A percentile compares a stretch with the other conserved stretches of the same genome.
phyloP scores from a whole-genome alignment of 176 grass and related monocot species.

The Lolium multiflorum region DNA sequence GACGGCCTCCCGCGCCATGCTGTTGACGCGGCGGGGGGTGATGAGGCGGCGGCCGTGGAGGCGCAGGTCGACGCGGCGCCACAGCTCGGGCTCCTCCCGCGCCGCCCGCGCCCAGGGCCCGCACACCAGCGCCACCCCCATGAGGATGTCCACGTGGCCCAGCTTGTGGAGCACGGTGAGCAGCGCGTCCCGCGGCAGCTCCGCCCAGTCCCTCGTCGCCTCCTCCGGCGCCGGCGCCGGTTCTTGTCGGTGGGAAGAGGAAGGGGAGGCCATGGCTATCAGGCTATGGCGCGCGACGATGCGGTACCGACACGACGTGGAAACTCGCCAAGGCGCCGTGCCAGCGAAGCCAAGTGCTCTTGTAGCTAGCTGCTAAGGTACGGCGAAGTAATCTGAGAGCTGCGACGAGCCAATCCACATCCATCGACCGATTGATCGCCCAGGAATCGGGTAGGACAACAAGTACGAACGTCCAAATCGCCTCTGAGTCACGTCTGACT shows the following conservation, averaged over 20 bases:
- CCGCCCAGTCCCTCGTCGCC: background rate
- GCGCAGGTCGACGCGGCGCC: conserved; percentile 2
- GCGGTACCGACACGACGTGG: background rate
- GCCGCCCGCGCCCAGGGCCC: background rate
- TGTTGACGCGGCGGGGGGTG: background rate
- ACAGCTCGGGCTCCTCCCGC: conserved; percentile 5
- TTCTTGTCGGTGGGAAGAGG: background rate
- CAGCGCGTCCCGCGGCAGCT: conserved; percentile 5
- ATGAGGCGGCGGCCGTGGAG: background rate
- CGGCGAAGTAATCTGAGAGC: background rate
- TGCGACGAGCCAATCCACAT: background rate
- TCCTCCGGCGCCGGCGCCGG: background rate
- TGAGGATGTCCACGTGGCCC: conserved; percentile 1
- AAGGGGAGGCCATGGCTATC: background rate
- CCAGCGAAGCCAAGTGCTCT: background rate
- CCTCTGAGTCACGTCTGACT: no score
- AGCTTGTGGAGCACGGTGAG: background rate
- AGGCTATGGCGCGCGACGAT: background rate
- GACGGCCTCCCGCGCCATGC: background rate
- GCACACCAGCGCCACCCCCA: background rate
- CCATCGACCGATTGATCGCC: background rate
- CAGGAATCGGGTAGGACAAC: background rate
- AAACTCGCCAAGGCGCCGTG: background rate
- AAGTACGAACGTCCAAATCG: background rate
- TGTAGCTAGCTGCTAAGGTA: no score